These are phyloP conservation scores for Chloranthus sessilifolius DNA, from an alignment of 164 flowering plant species.

Conservation along the genomic window DNA sequence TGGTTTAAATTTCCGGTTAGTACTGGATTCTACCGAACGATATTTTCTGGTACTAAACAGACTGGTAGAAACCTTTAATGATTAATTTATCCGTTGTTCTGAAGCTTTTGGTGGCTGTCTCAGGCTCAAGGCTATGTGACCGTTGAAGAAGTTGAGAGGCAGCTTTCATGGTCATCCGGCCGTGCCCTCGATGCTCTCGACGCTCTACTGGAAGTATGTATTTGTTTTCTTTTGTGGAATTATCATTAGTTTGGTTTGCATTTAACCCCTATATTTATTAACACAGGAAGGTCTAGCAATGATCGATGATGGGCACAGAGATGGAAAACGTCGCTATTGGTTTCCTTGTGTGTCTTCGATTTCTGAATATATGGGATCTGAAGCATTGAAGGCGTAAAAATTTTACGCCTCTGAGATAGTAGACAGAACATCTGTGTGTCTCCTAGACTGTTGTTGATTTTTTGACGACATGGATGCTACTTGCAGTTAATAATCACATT, in stretches of 20 bases:
- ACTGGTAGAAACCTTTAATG: too few relatives aligned
- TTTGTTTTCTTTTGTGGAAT: too few relatives aligned
- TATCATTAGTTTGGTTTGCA: background rate
- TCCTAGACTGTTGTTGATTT: too few relatives aligned
- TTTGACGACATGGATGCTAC: too few relatives aligned
- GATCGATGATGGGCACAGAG: conserved; percentile 93
- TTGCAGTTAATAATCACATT: too few relatives aligned
- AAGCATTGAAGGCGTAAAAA: too few relatives aligned
- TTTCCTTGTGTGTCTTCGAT: conserved; percentile 80
- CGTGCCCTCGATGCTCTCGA: conserved; percentile 88
- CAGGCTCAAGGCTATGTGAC: conserved; percentile 93
- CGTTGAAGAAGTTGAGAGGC: conserved; percentile 70
- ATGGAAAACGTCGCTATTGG: conserved; percentile 84
- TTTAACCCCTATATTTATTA: conserved; percentile 6
- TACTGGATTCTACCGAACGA: too few relatives aligned
- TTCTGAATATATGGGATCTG: too few relatives aligned
- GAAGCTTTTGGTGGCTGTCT: conserved; percentile 2
- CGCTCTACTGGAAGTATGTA: conserved; percentile 71
- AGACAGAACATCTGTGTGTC: too few relatives aligned
- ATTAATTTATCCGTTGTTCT: background rate
- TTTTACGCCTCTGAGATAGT: too few relatives aligned
- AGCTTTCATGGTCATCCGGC: conserved; percentile 79
- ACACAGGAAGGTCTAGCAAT: conserved; percentile 96
- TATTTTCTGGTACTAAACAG: too few relatives aligned
- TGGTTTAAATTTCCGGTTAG: too few relatives aligned